A percentile compares a stretch with the other conserved stretches of the same genome.
phyloP scores from a whole-genome alignment of 1,139 yeast genomes.

The Pichia sp. region DNA sequence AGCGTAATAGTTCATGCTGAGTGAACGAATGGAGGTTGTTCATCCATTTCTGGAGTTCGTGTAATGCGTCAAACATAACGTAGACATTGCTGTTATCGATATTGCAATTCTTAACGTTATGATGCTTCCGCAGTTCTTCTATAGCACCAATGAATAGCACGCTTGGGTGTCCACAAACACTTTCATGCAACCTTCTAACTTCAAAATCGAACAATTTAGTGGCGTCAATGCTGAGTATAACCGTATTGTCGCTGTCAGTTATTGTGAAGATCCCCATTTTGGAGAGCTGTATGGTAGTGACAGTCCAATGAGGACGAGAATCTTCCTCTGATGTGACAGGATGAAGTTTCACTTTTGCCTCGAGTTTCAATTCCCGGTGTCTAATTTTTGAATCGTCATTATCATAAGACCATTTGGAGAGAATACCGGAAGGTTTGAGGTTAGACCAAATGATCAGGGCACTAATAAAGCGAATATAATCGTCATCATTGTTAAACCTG shows the following conservation, averaged over 20 bases:
- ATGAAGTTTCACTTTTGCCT: too few relatives aligned
- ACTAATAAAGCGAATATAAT: constrained; percentile 44
- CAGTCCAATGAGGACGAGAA: constrained; percentile 33
- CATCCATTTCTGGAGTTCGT: constrained; percentile 80
- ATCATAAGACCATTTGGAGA: constrained; percentile 48
- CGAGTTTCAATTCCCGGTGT: too few relatives aligned
- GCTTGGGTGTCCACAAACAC: constrained; percentile 54
- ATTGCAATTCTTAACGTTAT: too few relatives aligned
- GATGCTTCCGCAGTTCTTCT: constrained; percentile 43
- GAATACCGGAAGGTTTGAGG: constrained; percentile 49
- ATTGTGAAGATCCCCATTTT: constrained; percentile 61
- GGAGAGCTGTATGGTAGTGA: too few relatives aligned
- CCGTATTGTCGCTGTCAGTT: constrained; percentile 58
- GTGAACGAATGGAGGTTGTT: constrained; percentile 67
- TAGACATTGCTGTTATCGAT: too few relatives aligned
- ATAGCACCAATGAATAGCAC: constrained; percentile 54
- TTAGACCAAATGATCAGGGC: constrained; percentile 59
- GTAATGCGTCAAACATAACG: constrained; percentile 48
- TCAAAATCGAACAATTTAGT: constrained; percentile 54
- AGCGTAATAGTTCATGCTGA: constrained; percentile 46
- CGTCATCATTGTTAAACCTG: constrained; percentile 36
- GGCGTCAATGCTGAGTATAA: constrained; percentile 58
- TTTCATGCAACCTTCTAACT: constrained; percentile 59
- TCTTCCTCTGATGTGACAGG: too few relatives aligned
- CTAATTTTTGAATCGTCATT: constrained; percentile 51